Evolutionary conservation across 768 basidiomycete species (phyloP), one percentile per base, ranked within the genome.

Genomic region (Leucocoprinus birnbaumii): DNA sequence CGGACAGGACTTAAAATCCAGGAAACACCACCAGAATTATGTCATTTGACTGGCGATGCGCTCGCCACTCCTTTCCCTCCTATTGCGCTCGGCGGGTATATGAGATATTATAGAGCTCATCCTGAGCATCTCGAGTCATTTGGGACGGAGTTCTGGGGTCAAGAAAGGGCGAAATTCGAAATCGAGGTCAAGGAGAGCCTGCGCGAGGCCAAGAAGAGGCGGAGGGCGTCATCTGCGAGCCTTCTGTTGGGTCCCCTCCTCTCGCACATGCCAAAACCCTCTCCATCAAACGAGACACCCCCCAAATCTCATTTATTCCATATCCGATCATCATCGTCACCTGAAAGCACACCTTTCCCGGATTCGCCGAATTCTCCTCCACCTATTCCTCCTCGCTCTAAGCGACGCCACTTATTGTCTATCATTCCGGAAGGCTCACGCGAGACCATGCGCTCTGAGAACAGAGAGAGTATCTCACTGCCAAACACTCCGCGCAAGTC

Each of bases 1-100:
- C 47, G 54, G 11, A 55, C 54, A 16, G 54, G 47, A 7, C 47
- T 55, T 41, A 43, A 49, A 19, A n/a, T 42, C 10, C 54, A 55
- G 26, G 54, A 48, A 22, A 49, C 49, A 19, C 54, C 54, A 24
- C 54, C 54, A 14, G 27, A 31, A 21, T 41, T 55, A 22, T 55
- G 54, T 49, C 54, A 55, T n/a, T 48, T 55, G 19, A 49, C 54
- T 2, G 54, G 54, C 6, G 54, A 55, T 42, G 54, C 47, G 11
- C 54, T 55, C 24, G 54, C 46, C 31, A 66, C 63, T 19, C 74
- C 75, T 0, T 76, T 78, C 56, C 75, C 75, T 7, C 63, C 63
- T 4, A 71, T 78, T 26, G 64, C 69, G 2, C 61, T 64, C 21
- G 76, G 76, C 16, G 75, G 74, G n/a, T 78, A 78, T 62, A 69